Conservation (phyloP, 352 stramenopile species). For the Phytophthora melonis region DNA sequence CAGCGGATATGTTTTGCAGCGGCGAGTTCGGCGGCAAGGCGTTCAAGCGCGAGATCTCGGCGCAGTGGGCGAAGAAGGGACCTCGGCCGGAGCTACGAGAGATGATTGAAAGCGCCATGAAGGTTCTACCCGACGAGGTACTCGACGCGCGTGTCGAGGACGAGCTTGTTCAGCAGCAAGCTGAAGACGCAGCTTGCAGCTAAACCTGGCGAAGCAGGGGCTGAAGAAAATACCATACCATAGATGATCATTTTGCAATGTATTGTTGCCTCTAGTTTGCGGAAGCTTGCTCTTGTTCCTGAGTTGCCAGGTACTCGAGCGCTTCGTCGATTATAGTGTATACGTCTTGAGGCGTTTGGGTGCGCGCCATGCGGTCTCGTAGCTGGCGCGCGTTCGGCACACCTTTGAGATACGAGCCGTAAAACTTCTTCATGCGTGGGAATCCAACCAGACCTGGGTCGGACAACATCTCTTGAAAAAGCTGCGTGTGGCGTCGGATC, state of each 20-base stretch:
- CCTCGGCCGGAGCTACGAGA: constrained; percentile 71
- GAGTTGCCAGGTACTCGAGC: constrained; percentile 39
- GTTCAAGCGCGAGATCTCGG: constrained; percentile 82
- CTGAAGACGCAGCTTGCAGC: constrained; percentile 25
- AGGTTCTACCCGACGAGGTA: constrained; percentile 73
- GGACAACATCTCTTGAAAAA: constrained; percentile 70
- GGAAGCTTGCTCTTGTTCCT: constrained; percentile 34
- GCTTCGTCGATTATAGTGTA: constrained; percentile 69
- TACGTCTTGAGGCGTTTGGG: constrained; percentile 58
- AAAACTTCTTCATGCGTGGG: constrained; percentile 85
- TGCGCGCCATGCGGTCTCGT: constrained; percentile 61
- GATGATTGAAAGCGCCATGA: constrained; percentile 79
- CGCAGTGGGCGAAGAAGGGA: constrained; percentile 73
- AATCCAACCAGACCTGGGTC: constrained; percentile 64
- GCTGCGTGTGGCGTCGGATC: constrained; percentile 70
- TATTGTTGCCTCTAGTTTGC: constrained; percentile 16
- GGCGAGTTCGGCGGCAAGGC: constrained; percentile 82
- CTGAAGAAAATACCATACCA: constrained; percentile 22
- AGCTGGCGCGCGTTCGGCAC: constrained; percentile 77
- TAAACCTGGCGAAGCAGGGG: constrained; percentile 1
- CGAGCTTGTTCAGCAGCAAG: constrained; percentile 46
- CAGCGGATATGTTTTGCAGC: constrained; percentile 28
- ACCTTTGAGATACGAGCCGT: constrained; percentile 76
- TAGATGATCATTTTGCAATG: constrained; percentile 25
- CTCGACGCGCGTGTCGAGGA: constrained; percentile 77